These are phyloP conservation scores for Blastobotrys parvus DNA, from an alignment of 805 yeast genomes.

Conservation along the genomic window DNA sequence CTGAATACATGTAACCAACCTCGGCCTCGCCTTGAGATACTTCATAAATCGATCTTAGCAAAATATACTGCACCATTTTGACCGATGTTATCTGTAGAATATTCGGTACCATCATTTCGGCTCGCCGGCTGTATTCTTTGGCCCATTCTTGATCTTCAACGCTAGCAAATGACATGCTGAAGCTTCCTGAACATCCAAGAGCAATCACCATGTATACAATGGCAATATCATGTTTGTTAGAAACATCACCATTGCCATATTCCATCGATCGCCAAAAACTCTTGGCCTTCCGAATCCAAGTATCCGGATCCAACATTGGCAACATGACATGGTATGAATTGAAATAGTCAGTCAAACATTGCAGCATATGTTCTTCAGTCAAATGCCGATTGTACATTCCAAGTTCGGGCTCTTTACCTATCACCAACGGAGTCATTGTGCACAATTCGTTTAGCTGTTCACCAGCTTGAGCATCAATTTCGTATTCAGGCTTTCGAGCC, in stretches of 20 bases:
- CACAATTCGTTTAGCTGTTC: not conserved
- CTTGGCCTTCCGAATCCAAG: slow-evolving; percentile 13
- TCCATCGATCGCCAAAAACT: slow-evolving; percentile 12
- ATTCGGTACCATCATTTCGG: slow-evolving; percentile 10
- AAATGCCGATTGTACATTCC: slow-evolving; percentile 7
- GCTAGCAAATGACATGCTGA: slow-evolving; percentile 9
- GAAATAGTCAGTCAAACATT: slow-evolving; percentile 8
- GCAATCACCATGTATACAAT: slow-evolving; percentile 10
- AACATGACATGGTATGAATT: slow-evolving; percentile 6
- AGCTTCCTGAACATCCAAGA: slow-evolving; percentile 8
- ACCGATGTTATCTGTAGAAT: slow-evolving; percentile 8
- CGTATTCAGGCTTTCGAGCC: not conserved
- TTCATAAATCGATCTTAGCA: slow-evolving; percentile 5
- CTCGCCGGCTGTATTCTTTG: slow-evolving; percentile 11
- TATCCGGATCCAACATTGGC: slow-evolving; percentile 12
- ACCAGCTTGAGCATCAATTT: not conserved
- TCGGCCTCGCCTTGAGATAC: slow-evolving; percentile 7
- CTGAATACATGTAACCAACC: slow-evolving; percentile 9
- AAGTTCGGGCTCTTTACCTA: not conserved
- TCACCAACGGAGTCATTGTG: not conserved
- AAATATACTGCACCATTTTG: slow-evolving; percentile 7
- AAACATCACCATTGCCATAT: slow-evolving; percentile 2
- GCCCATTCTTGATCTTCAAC: slow-evolving; percentile 10
- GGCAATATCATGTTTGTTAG: slow-evolving; percentile 5
- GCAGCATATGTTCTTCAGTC: slow-evolving; percentile 17